Evolutionary conservation across 257 asterid species (phyloP).

Genomic region (Nicotiana undulata): DNA sequence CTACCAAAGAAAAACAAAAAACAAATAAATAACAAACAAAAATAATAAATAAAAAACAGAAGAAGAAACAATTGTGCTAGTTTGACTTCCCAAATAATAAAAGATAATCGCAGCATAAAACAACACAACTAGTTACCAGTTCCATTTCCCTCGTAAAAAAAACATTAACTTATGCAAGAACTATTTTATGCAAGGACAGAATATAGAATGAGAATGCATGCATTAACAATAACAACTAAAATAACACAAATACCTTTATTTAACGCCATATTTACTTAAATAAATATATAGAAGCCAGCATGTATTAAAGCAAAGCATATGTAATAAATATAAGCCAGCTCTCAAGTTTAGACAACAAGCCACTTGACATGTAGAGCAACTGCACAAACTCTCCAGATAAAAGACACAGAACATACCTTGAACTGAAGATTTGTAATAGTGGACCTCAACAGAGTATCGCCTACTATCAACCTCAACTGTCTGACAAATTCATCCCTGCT

Average conservation of each 20-base stretch:
- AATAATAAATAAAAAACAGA: background rate
- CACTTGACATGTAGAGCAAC: background rate
- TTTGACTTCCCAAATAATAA: background rate
- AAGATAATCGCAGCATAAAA: background rate
- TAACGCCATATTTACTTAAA: background rate
- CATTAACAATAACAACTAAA: background rate
- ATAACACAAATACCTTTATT: background rate
- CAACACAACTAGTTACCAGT: background rate
- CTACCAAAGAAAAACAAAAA: background rate
- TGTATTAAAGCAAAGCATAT: background rate
- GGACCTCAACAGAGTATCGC: conserved; percentile 52
- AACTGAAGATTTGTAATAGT: conserved; percentile 45
- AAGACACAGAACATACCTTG: conserved; percentile 34
- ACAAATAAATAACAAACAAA: background rate
- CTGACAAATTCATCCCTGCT: conserved; percentile 53
- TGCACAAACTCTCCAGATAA: background rate
- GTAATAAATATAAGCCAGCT: background rate
- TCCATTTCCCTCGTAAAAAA: background rate
- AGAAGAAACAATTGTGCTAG: background rate
- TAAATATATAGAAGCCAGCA: background rate
- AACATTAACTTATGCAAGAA: background rate
- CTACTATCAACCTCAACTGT: conserved; percentile 57
- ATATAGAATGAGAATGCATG: background rate
- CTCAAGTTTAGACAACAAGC: background rate
- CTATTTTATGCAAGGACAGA: background rate